phyloP scores from a whole-genome alignment of 176 grass and related monocot species.

The Pontederia paniculata region DNA sequence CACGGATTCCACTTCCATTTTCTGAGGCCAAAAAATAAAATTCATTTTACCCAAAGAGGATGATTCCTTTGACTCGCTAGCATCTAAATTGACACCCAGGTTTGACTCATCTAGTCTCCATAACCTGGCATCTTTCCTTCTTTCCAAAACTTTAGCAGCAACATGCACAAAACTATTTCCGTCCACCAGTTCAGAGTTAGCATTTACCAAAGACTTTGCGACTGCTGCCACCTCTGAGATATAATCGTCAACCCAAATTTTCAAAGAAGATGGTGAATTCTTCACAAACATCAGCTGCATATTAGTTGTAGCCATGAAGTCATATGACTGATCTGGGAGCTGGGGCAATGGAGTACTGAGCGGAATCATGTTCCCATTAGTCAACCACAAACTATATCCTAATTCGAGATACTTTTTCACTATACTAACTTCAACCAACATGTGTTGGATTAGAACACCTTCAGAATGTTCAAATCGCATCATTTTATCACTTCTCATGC shows the following conservation, averaged over 20 bases:
- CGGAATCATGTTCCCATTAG: conserved; percentile 72
- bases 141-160: conserved; percentile 30
- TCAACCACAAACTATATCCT: conserved; percentile 69
- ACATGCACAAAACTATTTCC: conserved; percentile 31
- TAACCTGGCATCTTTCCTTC: conserved; percentile 22
- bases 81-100: conserved; percentile 31
- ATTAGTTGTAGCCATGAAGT: conserved; percentile 42
- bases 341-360: conserved; percentile 31
- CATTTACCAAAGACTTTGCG: conserved; percentile 16
- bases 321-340: conserved; percentile 44
- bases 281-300: conserved; percentile 53
- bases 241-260: conserved; percentile 43
- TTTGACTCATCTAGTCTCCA: conserved; percentile 38
- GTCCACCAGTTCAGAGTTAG: conserved; percentile 12
- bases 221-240: conserved; percentile 29
- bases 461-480: conserved; percentile 20
- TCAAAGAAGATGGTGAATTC: conserved; percentile 41
- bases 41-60: conserved; percentile 25
- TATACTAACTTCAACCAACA: conserved; percentile 47
- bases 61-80: conserved; percentile 19
- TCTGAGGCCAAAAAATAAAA: conserved; percentile 45
- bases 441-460: conserved; percentile 31
- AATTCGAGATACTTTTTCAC: conserved; percentile 60
- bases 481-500: conserved; percentile 14
- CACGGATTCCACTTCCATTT: conserved; percentile 35